These are phyloP conservation scores for Meredithiella fracta DNA, from an alignment of 2,329 filamentous ascomycete species.

Conservation along the genomic window DNA sequence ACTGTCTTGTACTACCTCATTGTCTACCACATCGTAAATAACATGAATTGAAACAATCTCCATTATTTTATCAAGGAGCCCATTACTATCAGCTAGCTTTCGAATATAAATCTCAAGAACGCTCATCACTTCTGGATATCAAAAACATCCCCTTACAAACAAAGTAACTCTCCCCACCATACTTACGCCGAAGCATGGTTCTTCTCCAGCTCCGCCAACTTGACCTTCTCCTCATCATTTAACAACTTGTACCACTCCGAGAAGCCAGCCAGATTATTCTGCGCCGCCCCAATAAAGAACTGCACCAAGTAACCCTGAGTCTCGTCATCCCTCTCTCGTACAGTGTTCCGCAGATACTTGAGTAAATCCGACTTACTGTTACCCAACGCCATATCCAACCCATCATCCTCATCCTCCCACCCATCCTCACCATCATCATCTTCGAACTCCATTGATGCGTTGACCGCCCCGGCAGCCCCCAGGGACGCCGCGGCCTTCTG, in stretches of 20 bases:
- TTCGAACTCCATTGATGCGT: conserved; percentile 36
- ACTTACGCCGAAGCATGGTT: conserved; percentile 17
- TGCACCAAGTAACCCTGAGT: conserved; percentile 70
- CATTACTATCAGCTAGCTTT: background rate
- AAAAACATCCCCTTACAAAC: too few relatives aligned
- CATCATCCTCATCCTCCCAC: conserved; percentile 80
- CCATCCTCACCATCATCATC: conserved; percentile 48
- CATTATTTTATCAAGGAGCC: background rate
- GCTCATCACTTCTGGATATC: background rate
- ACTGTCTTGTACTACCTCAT: too few relatives aligned
- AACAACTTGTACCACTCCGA: conserved; percentile 40
- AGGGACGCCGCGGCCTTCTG: conserved; percentile 41
- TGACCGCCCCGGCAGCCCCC: conserved; percentile 45
- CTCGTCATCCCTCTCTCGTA: conserved; percentile 68
- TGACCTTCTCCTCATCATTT: conserved; percentile 38
- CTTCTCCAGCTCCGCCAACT: conserved; percentile 36
- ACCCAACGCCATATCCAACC: conserved; percentile 52
- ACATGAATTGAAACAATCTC: background rate
- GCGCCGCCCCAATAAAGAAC: conserved; percentile 53
- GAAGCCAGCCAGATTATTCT: conserved; percentile 40
- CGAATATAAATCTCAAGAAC: background rate
- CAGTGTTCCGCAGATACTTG: conserved; percentile 49
- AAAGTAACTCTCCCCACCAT: conserved; percentile 5
- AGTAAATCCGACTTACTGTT: conserved; percentile 62
- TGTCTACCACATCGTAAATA: too few relatives aligned